Evolutionary conservation across 345 rosid species (phyloP), one percentile per base, ranked within the genome.

Genomic region (Alliaria petiolata): DNA sequence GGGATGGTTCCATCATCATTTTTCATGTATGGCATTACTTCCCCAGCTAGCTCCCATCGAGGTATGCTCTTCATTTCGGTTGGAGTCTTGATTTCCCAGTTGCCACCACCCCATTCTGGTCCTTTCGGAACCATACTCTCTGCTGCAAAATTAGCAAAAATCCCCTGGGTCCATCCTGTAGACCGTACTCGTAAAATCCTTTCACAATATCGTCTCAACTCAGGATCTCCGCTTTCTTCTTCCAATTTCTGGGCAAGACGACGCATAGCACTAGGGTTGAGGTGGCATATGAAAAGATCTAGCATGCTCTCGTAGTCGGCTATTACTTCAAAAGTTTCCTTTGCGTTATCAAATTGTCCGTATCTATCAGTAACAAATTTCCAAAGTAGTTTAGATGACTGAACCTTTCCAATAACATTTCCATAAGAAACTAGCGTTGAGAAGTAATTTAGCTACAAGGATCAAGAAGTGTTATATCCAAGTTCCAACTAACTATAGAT

Each of bases 51-150:
- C 61, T 85, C 99, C 99, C 99, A 95, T 60, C 80, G 88, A 72
- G 99, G 98, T 78, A 85, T 85, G 62, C 83, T 85, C 83, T 91
- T 91, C 78, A 89, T 78, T 79, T 83, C 85, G 34, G 93, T 77
- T 34, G 99, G 98, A 34, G 90, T 91, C 75, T 89, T 91, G 50
- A 91, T 95, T 82, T 95, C 99, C 99, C 98, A 95, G 86, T 95
- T 95, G 57, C 96, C 98, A 79, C 99, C 99, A 74, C 98, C 98
- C 99, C 99, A 95, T 81, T 88, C 97, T 59, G 92, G 79, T 71
- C 99, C 98, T 80, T 95, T 95, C 2, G 97, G 99, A 71, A 91
- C 98, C 95, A 95, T 88, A 78, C 93, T 91, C 83, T 95, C 99
- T 25, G 99, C 96, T 77, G 98, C 98, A 79, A 95, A 95, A 75